Base-by-base conservation (phyloP, 306 rosid species). In the Mimosa bimucronata region DNA sequence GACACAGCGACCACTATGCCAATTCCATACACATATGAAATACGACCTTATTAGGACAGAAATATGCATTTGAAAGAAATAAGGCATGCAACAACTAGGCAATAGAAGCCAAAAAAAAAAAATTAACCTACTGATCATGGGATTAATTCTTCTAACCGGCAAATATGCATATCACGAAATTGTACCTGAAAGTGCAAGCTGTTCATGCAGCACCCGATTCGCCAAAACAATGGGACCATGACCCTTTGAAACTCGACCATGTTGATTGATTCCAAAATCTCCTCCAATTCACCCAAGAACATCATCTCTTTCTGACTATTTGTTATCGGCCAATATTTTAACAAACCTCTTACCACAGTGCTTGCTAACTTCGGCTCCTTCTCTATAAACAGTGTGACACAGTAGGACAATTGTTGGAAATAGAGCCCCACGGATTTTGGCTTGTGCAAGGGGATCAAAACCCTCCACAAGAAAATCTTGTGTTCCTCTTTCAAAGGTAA, bases 281-380 rank as follows among this genome's bases (percentile, higher is more conserved):
- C 98, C 84, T 94, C 98, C 64, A 94, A 66, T 87, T 92, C 97
- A 18, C 98, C 93, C 85, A 94, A 71, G 80, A 90, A 89, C 97
- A 92, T 89, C 67, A 92, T 91, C 85, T 94, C 97, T 83, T 94
- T 94, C 88, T 90, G 98, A 66, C 89, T 83, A 67, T 86, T 86
- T 73, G 78, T 83, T 46, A 83, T 75, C 0, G 89, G 89, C 89
- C 89, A 86, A 68, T 86, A 86, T 53, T 80, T 86, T 30, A 86
- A 77, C 77, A 86, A 77, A 19, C 89, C 89, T 55, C 83, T 83
- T 67, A 86, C 77, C 69, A 86, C 87, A 73, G 79, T 73, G 83
- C 80, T 80, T 0, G 85, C 85, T 67, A 86, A 77, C 85, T 86
- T 86, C 0, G 82, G 83, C 76, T 86, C 89, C 82, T 85, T 85